Evolutionary conservation across 805 yeast species (phyloP).

Genomic region (Torulaspora gathmanii): DNA sequence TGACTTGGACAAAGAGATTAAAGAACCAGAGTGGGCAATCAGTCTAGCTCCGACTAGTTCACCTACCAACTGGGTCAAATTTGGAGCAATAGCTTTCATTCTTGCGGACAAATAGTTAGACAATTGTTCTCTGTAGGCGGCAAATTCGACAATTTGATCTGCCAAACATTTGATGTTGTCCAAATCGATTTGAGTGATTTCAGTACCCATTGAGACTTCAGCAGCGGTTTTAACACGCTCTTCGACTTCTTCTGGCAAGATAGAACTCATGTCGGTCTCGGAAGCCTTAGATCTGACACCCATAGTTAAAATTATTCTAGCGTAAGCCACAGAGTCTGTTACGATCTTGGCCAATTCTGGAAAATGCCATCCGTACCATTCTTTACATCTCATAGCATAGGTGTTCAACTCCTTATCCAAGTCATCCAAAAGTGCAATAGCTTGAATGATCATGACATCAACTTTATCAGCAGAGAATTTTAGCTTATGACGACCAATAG

Average conservation of each 20-base stretch:
- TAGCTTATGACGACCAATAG: conserved; percentile 96
- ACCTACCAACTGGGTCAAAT: conserved; percentile 90
- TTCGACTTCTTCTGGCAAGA: conserved; percentile 90
- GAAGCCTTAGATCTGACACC: conserved; percentile 89
- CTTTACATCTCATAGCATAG: conserved; percentile 97
- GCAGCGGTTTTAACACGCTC: conserved; percentile 93
- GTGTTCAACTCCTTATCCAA: conserved; percentile 97
- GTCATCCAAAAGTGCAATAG: conserved; percentile 93
- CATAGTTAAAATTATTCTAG: conserved; percentile 89
- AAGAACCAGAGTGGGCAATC: conserved; percentile 95
- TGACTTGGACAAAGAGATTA: conserved; percentile 91
- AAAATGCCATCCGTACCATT: conserved; percentile 99
- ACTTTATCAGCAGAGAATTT: conserved; percentile 98
- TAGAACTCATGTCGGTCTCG: conserved; percentile 82
- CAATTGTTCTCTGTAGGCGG: conserved; percentile 94
- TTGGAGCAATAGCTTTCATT: conserved; percentile 99
- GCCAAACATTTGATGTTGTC: conserved; percentile 86
- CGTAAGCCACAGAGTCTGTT: conserved; percentile 92
- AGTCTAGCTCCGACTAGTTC: conserved; percentile 98
- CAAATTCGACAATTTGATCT: conserved; percentile 91
- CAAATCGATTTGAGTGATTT: conserved; percentile 87
- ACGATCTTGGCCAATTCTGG: conserved; percentile 98
- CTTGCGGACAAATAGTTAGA: conserved; percentile 86
- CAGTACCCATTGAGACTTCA: conserved; percentile 99
- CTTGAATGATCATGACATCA: conserved; percentile 98